Evolutionary conservation across 2,329 filamentous ascomycete species (phyloP).

Genomic region (Diaporthe batatas): DNA sequence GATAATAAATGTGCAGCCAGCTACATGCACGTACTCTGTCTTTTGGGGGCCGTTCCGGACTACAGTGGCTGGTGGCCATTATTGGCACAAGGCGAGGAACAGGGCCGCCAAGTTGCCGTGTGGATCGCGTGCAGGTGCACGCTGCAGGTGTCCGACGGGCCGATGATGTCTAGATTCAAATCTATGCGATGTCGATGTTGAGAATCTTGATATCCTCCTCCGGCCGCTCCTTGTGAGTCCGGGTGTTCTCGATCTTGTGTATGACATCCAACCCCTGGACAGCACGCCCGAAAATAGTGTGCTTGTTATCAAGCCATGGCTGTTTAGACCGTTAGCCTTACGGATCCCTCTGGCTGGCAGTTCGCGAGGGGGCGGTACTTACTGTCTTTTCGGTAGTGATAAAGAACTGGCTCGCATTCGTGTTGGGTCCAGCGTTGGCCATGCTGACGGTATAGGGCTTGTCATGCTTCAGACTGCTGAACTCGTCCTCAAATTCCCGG

Average conservation of each 20-base stretch:
- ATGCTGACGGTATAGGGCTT: conserved; percentile 97
- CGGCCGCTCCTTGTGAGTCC: conserved; percentile 91
- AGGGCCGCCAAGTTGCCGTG: not conserved
- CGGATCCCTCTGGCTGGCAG: not conserved
- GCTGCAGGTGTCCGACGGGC: not conserved
- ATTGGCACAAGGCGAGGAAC: not conserved
- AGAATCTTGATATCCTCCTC: conserved; percentile 98
- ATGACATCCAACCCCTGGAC: conserved; percentile 94
- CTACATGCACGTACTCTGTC: not conserved
- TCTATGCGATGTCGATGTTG: conserved; percentile 77
- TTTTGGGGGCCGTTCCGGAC: not conserved
- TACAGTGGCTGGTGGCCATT: conserved; percentile 2
- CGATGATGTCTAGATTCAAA: not conserved
- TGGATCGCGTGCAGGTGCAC: not conserved
- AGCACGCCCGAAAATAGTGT: conserved; percentile 94
- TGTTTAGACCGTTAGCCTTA: conserved; percentile 53
- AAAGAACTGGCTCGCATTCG: conserved; percentile 97
- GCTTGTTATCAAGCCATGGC: conserved; percentile 95
- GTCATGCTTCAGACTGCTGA: conserved; percentile 90
- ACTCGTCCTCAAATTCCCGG: conserved; percentile 93
- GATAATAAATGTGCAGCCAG: not conserved
- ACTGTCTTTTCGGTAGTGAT: conserved; percentile 97
- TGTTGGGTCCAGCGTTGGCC: conserved; percentile 96
- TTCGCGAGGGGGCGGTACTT: conserved; percentile 53
- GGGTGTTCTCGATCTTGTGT: conserved; percentile 93